A percentile compares a stretch with the other conserved stretches of the same genome.
These are phyloP conservation scores for Trichoderma sp. DNA, from an alignment of 2,329 filamentous ascomycete genomes.

Conservation along the genomic window DNA sequence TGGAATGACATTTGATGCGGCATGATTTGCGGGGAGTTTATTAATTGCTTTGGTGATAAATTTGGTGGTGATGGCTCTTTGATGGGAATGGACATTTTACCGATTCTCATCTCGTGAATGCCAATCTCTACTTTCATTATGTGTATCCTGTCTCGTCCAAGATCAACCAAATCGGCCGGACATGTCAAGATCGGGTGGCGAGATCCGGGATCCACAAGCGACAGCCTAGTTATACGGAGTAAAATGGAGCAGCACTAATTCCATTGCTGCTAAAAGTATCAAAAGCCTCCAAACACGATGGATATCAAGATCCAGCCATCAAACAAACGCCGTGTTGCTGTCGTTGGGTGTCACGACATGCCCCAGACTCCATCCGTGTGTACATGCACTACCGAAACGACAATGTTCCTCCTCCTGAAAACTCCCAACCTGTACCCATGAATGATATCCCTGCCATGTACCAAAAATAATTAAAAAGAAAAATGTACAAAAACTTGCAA, in stretches of 20 bases:
- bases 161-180: neutral
- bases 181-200: neutral
- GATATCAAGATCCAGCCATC: neutral
- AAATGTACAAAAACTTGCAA: neutral
- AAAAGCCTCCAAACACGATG: neutral
- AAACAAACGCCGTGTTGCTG: neutral
- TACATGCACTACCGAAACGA: neutral
- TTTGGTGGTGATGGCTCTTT: neutral
- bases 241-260: neutral
- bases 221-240: slow-evolving; percentile 1
- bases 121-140: neutral
- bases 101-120: neutral
- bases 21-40: neutral
- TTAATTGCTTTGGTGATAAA: neutral
- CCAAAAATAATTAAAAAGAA: neutral
- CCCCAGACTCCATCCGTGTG: neutral
- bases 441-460: neutral
- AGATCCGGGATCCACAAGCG: slow-evolving; percentile 13
- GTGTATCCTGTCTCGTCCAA: neutral
- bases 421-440: neutral
- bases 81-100: neutral
- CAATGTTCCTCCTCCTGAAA: neutral
- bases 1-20: neutral
- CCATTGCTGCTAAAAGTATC: neutral
- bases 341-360: neutral